Evolutionary conservation across 2,329 filamentous ascomycete genomes (phyloP).

Genomic region (Aspergillus ochraceus): DNA sequence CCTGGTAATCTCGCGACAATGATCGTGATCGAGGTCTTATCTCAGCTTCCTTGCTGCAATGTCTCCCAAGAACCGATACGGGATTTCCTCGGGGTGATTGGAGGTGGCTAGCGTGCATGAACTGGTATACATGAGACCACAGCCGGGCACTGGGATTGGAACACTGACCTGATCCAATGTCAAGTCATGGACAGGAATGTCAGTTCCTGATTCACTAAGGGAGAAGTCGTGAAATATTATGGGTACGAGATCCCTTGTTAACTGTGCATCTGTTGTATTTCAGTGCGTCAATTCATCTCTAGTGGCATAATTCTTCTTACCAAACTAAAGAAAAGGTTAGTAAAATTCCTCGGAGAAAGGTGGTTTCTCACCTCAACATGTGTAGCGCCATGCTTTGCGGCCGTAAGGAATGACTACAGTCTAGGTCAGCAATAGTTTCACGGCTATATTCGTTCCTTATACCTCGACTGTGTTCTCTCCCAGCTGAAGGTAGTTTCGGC

Average conservation of each 20-base stretch:
- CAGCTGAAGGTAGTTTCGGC: constrained; percentile 34
- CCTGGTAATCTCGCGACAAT: constrained; percentile 16
- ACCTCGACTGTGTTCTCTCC: constrained; percentile 41
- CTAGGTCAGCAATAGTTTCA: not conserved
- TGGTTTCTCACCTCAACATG: constrained; percentile 33
- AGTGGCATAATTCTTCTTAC: not conserved
- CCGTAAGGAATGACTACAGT: constrained; percentile 34
- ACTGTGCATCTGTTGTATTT: constrained; percentile 37
- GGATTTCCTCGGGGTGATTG: constrained; percentile 12
- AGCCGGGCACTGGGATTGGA: not conserved
- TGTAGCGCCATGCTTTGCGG: constrained; percentile 34
- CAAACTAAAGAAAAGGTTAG: constrained; percentile 6
- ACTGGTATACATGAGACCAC: constrained; percentile 19
- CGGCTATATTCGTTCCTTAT: not conserved
- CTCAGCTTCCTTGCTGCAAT: not conserved
- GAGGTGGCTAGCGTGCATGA: constrained; percentile 30
- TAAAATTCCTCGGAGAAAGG: not conserved
- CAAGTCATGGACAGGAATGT: constrained; percentile 42
- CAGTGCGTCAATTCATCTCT: not conserved
- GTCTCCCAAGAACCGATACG: constrained; percentile 4
- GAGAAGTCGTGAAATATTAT: constrained; percentile 47
- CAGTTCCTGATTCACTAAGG: constrained; percentile 44
- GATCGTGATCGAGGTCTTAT: constrained; percentile 21
- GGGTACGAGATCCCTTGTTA: constrained; percentile 42
- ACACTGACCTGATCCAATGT: constrained; percentile 38